Base-by-base conservation (phyloP, 2,329 filamentous ascomycete genomes). In the Tetracladium maxilliforme region DNA sequence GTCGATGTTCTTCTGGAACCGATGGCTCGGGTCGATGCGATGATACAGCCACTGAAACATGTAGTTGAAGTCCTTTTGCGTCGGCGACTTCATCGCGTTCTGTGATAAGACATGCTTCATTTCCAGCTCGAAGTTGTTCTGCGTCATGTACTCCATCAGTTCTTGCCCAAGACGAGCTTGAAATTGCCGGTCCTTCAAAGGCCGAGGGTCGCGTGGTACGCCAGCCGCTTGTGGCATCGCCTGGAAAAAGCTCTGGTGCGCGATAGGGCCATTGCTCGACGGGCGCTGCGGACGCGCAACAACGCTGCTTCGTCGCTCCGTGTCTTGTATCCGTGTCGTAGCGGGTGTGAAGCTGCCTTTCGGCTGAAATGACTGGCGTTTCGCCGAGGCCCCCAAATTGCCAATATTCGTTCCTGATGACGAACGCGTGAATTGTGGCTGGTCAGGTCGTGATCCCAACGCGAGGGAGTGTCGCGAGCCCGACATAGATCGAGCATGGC, bases 21-120 rank as follows among this genome's bases (percentile, higher is more conserved):
- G 73, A 48, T 95, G 92, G 39, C 76, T 80, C 0, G 90, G 90
- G 45, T 98, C 90, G 44, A 98, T 92, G 29, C 84, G 79, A 43
- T 84, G 82, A 50, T 98, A 98, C 4, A 98, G 61, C 81, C 87
- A 98, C 43, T 95, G 84, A 44, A 98, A 98, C 65, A 98, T 92
- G 51, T 70, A 78, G 43, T 92, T 90, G 56, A 98, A 98, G 48
- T 98, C 90, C 45, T 98, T 98, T 40, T 95, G 87, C 1, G 87
- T 98, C 1, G 90, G 92, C 21, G 82, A 92, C 41, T 82, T 87
- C 45, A 93, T 74, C 6, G 83, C 80, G 41, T 94, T 94, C 34
- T 80, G 77, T 1, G 82, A 81, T n/a, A 98, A 60, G 2, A 73
- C 77, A 48, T 95, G 81, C 53, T 92, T 94, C 75, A 92, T 93